These are phyloP conservation scores for Crotalaria pallida DNA, from an alignment of 306 rosid species.

Conservation along the genomic window DNA sequence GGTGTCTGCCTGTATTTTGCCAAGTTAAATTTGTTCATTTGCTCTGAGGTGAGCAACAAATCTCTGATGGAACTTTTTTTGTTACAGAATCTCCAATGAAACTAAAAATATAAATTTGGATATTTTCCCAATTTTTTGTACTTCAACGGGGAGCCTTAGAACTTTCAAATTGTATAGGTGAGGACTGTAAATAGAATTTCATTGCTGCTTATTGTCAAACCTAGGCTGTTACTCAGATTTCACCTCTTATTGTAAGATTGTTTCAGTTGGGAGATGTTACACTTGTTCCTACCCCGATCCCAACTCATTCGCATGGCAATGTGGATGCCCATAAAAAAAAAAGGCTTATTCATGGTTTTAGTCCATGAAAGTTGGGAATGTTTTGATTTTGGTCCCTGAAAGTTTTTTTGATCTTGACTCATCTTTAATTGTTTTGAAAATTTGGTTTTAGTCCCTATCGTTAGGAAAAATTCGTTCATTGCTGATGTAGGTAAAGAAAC, in stretches of 20 bases:
- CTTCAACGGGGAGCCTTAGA: neutral
- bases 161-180: constrained; percentile 26
- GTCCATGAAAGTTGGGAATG: no score
- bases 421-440: no score
- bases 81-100: constrained; percentile 5
- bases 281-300: neutral
- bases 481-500: no score
- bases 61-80: neutral
- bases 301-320: neutral
- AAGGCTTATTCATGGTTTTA: no score
- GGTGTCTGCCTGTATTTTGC: constrained; percentile 18
- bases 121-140: constrained; percentile 21
- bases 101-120: constrained; percentile 11
- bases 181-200: constrained; percentile 46
- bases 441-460: no score
- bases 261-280: neutral
- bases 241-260: neutral
- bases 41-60: constrained; percentile 6
- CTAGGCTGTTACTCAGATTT: constrained; percentile 7
- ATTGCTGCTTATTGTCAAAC: constrained; percentile 20
- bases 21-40: constrained; percentile 8
- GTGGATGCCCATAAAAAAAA: neutral
- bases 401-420: no score
- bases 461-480: no score
- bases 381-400: no score